Base-by-base conservation (phyloP, 2,329 filamentous ascomycete species). In the Metarhizium brunneum region DNA sequence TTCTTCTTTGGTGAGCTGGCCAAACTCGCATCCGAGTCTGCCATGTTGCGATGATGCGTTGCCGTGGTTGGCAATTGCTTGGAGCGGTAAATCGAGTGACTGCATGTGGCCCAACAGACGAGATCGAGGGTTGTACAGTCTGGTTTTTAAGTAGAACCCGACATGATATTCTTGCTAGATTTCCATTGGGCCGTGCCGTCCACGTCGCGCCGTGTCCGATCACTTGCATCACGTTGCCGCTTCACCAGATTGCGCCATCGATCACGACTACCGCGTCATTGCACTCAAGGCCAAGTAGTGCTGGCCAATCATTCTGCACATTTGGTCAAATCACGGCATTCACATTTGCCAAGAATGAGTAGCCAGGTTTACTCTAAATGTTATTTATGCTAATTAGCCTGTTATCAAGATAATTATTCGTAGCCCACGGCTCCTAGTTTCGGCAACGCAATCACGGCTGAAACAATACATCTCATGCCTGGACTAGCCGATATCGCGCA, bases 1-100 rank as follows among this genome's bases (percentile, higher is more conserved):
- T 72, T 66, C 62, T 73, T 74, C 63, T 71, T 71, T 8, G 10
- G 6, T 18, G 47, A 20, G 13, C n/a, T 6, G 36, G 16, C 36
- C 11, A 20, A 14, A 6, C 13, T n/a, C 7, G 16, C 47, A 5
- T 29, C 10, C 13, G 6, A 18, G 20, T 14, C 18, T 13, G 20
- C 47, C 47, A 55, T 51, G 25, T 36, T 18, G 53, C 29, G 29
- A 42, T 5, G 32, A 8, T 42, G 40, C 40, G 40, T 14, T 18
- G 14, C 40, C 6, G 40, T 16, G 14, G 4, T 16, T 42, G 40
- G 14, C 6, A 42, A 14, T 18, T 6, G 6, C 10, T 11, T 35
- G 32, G 32, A 1, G 40, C 2, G 4, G 40, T 14, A 42, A 18
- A 18, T 42, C 6, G 40, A 42, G 40, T 6, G 25, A 25, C 25